Percentiles rank a stretch among this genome's conserved stretches.
phyloP scores from a whole-genome alignment of 1,139 yeast species.

The Geotrichum histeridarum region DNA sequence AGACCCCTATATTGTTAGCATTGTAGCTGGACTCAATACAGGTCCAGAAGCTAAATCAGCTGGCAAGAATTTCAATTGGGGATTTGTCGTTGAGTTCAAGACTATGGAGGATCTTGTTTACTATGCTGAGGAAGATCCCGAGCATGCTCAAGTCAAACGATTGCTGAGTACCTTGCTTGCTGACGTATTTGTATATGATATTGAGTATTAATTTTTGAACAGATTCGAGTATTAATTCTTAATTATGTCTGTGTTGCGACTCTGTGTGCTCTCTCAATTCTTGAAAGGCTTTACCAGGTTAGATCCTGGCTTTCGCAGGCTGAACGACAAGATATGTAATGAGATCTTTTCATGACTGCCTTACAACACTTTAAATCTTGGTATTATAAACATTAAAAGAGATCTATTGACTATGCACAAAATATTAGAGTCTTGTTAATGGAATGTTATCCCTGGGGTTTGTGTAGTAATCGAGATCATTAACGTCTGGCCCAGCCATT shows the following conservation, averaged over 20 bases:
- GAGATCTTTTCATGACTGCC: too few relatives aligned
- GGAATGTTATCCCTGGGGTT: slow-evolving; percentile 2
- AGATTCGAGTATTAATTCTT: too few relatives aligned
- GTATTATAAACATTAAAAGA: too few relatives aligned
- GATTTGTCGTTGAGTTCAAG: slow-evolving; percentile 10
- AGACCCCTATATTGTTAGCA: background rate
- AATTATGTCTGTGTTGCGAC: too few relatives aligned
- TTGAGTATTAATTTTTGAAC: background rate
- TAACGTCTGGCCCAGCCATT: background rate
- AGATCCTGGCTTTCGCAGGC: too few relatives aligned
- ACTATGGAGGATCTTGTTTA: slow-evolving; percentile 4
- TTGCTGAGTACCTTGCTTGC: background rate
- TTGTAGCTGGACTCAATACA: background rate
- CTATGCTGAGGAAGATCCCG: slow-evolving; percentile 7
- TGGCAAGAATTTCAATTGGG: slow-evolving; percentile 7
- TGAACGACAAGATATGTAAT: too few relatives aligned
- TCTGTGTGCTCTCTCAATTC: too few relatives aligned
- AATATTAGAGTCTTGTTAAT: background rate
- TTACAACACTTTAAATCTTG: too few relatives aligned
- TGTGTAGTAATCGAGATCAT: slow-evolving; percentile 4
- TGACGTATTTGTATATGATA: slow-evolving; percentile 13
- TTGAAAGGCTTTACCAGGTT: too few relatives aligned
- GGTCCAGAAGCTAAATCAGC: slow-evolving; percentile 2
- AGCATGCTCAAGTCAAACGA: background rate
- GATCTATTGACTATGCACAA: background rate